These are phyloP conservation scores for Kuraishia cidri DNA, from an alignment of 805 yeast genomes.

Conservation along the genomic window DNA sequence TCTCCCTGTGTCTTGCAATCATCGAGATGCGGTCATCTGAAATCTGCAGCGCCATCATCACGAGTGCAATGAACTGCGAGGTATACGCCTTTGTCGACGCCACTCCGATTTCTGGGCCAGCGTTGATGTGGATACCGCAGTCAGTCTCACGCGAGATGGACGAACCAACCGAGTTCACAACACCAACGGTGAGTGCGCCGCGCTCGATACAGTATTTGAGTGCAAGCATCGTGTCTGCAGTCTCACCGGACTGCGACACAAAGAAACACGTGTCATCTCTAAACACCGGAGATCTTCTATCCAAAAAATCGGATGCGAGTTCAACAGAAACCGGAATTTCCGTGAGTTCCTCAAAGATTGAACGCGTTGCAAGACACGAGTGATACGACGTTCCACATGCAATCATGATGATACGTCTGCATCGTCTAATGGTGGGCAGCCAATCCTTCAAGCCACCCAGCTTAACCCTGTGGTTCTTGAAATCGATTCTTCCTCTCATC, in stretches of 20 bases:
- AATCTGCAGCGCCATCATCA: slow-evolving; percentile 92
- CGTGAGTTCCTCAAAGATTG: slow-evolving; percentile 91
- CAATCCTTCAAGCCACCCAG: slow-evolving; percentile 86
- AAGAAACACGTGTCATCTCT: slow-evolving; percentile 97
- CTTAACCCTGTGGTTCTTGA: slow-evolving; percentile 64
- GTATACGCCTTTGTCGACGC: slow-evolving; percentile 99
- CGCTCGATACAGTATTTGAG: slow-evolving; percentile 92
- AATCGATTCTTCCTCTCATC: slow-evolving; percentile 98
- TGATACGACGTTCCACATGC: slow-evolving; percentile 99
- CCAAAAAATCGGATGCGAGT: slow-evolving; percentile 90
- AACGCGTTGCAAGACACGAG: slow-evolving; percentile 95
- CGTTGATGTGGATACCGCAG: slow-evolving; percentile 99
- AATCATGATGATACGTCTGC: slow-evolving; percentile 93
- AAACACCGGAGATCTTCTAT: slow-evolving; percentile 92
- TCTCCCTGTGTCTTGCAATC: slow-evolving; percentile 68
- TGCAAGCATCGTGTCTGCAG: slow-evolving; percentile 95
- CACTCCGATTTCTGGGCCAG: slow-evolving; percentile 99
- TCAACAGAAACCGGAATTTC: slow-evolving; percentile 92
- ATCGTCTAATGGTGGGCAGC: slow-evolving; percentile 84
- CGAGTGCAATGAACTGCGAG: slow-evolving; percentile 94
- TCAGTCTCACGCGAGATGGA: slow-evolving; percentile 94
- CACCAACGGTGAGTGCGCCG: slow-evolving; percentile 96
- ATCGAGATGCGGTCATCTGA: slow-evolving; percentile 85
- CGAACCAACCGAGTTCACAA: slow-evolving; percentile 96
- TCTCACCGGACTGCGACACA: slow-evolving; percentile 98